Evolutionary conservation across 106 monocot species (phyloP).

Genomic region (Allium cepa): DNA sequence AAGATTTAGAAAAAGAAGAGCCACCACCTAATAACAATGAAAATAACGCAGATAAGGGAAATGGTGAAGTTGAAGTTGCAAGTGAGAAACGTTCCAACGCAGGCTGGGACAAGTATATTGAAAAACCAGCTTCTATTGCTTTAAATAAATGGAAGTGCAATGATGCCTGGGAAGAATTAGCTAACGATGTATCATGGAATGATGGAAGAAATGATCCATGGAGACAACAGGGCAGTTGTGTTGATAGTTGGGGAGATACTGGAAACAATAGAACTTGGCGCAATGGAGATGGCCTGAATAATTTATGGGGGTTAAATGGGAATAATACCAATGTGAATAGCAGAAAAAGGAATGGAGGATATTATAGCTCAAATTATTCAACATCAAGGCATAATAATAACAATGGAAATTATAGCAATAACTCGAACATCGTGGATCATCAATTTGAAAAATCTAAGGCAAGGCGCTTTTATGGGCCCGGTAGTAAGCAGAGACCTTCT

Average conservation of each 20-base stretch:
- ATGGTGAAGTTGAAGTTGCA: conserved; percentile 4
- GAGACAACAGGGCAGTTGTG: conserved; percentile 6
- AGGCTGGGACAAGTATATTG: conserved; percentile 22
- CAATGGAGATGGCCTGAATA: conserved; percentile 8
- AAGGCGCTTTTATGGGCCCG: background rate
- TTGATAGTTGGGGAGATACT: conserved; percentile 5
- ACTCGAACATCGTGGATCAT: conserved; percentile 8
- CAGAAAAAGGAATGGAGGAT: conserved; percentile 19
- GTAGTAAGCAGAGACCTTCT: conserved; percentile 6
- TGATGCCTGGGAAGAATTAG: conserved; percentile 8
- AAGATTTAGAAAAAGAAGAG: conserved; percentile 23
- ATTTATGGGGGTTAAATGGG: conserved; percentile 6
- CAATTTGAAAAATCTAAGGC: background rate
- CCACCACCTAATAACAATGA: background rate
- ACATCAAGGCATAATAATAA: conserved; percentile 20
- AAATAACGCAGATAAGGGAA: background rate
- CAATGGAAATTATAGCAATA: background rate
- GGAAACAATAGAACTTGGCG: conserved; percentile 12
- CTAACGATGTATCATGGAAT: conserved; percentile 9
- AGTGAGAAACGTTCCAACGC: conserved; percentile 12
- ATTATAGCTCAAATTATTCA: conserved; percentile 9
- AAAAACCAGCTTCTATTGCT: background rate
- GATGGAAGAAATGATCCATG: conserved; percentile 10
- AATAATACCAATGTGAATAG: conserved; percentile 9
- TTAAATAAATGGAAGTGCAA: conserved; percentile 3